Conservation (phyloP, 116 monocot species). For the Papilionanthe hybrid region DNA sequence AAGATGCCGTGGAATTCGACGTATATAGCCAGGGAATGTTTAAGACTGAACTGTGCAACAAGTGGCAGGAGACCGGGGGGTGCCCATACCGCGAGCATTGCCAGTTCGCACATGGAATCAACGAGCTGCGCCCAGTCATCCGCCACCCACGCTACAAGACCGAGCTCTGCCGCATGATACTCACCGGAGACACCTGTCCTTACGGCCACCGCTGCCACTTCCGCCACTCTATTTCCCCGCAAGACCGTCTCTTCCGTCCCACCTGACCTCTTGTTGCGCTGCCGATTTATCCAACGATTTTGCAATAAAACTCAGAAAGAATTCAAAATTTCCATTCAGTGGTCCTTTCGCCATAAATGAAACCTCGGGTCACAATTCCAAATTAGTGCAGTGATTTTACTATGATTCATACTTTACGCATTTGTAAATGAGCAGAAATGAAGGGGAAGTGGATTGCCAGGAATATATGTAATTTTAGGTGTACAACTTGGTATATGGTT, state of each 20-base stretch:
- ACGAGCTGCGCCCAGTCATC: conserved; percentile 88
- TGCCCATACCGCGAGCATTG: conserved; percentile 87
- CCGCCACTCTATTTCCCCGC: conserved; percentile 63
- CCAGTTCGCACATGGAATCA: conserved; percentile 93
- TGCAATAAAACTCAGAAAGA: not conserved
- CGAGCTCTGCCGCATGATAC: conserved; percentile 89
- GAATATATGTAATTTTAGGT: not conserved
- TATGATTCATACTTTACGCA: not conserved
- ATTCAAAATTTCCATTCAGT: not conserved
- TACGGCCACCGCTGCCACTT: conserved; percentile 98
- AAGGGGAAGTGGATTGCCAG: not conserved
- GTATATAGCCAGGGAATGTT: conserved; percentile 91
- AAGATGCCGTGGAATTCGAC: conserved; percentile 52
- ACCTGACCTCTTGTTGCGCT: not conserved
- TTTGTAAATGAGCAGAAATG: not conserved
- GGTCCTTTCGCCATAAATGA: not conserved
- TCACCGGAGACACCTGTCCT: conserved; percentile 66
- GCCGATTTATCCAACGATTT: too few species aligned
- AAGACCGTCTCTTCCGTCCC: conserved; percentile 22
- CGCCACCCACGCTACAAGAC: conserved; percentile 99
- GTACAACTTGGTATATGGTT: not conserved
- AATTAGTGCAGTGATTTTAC: not conserved
- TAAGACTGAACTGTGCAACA: conserved; percentile 98
- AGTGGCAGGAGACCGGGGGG: conserved; percentile 82
- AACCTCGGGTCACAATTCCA: not conserved